Percentiles rank a stretch among this genome's conserved stretches.
These are phyloP conservation scores for Globisporangium recalcitrans DNA, from an alignment of 352 stramenopile genomes.

Conservation along the genomic window DNA sequence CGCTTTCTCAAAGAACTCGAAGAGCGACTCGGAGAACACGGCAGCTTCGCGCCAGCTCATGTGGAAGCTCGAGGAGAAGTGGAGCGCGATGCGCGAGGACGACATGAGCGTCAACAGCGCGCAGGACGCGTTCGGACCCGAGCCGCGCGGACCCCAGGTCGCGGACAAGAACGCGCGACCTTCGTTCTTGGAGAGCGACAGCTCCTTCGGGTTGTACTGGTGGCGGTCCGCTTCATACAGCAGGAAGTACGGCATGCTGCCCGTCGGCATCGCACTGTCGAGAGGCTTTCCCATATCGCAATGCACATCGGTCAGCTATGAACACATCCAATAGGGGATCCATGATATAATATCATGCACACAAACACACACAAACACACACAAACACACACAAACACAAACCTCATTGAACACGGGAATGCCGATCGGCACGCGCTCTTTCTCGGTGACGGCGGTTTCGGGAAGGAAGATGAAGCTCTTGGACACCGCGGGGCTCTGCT, in stretches of 20 bases:
- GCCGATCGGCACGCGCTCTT: conserved; percentile 46
- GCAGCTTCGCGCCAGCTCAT: conserved; percentile 69
- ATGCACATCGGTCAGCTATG: background rate
- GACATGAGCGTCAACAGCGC: conserved; percentile 62
- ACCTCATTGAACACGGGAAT: conserved; percentile 46
- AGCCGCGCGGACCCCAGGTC: conserved; percentile 69
- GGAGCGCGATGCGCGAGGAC: conserved; percentile 50
- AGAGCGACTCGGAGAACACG: conserved; percentile 69
- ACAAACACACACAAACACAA: background rate
- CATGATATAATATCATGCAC: background rate
- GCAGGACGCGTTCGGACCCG: conserved; percentile 62
- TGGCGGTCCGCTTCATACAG: conserved; percentile 62
- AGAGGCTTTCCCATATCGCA: conserved; percentile 10
- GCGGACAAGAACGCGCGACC: conserved; percentile 49
- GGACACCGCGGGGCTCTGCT: conserved; percentile 65
- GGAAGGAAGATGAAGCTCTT: conserved; percentile 82
- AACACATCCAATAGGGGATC: background rate
- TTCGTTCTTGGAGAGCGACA: conserved; percentile 77
- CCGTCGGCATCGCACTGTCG: conserved; percentile 22
- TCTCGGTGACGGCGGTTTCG: conserved; percentile 17
- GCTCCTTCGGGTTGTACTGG: conserved; percentile 77
- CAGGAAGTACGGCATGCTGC: conserved; percentile 55
- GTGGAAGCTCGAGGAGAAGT: conserved; percentile 77
- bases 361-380: background rate
- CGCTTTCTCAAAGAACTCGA: conserved; percentile 47